Conservation (phyloP, 345 rosid genomes). For the Syzygium oleosum region DNA sequence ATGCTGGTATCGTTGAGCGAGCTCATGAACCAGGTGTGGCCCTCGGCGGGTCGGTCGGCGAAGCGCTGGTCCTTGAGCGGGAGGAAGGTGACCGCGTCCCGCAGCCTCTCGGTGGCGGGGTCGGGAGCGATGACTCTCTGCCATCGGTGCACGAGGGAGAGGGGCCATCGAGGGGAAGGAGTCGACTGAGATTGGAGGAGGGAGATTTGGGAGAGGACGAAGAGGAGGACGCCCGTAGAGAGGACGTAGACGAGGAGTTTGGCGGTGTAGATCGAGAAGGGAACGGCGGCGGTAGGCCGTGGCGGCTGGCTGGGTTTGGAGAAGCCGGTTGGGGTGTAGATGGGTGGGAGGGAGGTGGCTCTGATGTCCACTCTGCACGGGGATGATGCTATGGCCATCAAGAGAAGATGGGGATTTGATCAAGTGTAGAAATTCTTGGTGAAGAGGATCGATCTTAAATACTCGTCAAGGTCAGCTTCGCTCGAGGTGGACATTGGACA, state of each 20-base stretch:
- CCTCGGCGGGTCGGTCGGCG: constrained; percentile 15
- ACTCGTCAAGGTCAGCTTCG: neutral
- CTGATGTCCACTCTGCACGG: neutral
- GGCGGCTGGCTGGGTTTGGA: neutral
- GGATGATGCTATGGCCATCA: neutral
- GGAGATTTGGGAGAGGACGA: neutral
- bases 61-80: constrained; percentile 31
- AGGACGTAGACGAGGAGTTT: neutral
- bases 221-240: neutral
- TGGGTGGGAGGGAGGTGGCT: neutral
- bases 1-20: constrained; percentile 45
- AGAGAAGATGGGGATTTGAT: neutral
- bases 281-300: neutral
- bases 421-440: neutral
- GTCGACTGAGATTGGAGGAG: neutral
- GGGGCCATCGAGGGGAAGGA: constrained; percentile 3
- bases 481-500: neutral
- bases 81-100: constrained; percentile 26
- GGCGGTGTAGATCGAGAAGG: neutral
- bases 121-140: neutral
- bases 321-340: neutral
- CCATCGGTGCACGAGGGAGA: neutral
- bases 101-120: constrained; percentile 17
- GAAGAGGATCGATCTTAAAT: neutral
- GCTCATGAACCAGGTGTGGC: constrained; percentile 50